Conservation (phyloP, 1,284 basidiomycete species). For the Moesziomyces sp. region DNA sequence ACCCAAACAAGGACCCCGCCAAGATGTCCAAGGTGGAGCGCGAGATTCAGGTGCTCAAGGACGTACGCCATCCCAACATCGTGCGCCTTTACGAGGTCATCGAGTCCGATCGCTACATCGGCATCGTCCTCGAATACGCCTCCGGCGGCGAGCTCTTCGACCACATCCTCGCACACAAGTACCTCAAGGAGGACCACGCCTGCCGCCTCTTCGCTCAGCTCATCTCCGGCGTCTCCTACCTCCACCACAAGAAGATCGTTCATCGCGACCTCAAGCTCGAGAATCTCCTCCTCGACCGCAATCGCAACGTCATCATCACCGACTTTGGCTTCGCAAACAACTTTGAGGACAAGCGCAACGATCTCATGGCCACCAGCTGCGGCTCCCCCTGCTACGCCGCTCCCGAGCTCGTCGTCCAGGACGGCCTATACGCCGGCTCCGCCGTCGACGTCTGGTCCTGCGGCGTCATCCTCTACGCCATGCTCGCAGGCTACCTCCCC, state of each 20-base stretch:
- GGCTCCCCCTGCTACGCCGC: constrained; percentile 98
- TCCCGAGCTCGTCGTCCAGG: constrained; percentile 97
- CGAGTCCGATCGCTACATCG: constrained; percentile 99
- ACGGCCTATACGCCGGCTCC: constrained; percentile 96
- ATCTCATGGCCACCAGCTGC: constrained; percentile 98
- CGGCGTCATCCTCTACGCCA: constrained; percentile 98
- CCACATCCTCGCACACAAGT: constrained; percentile 97
- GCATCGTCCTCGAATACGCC: constrained; percentile 98
- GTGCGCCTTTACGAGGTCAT: constrained; percentile 98
- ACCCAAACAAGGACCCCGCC: constrained; percentile 68
- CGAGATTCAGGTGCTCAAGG: constrained; percentile 94
- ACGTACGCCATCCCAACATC: constrained; percentile 96
- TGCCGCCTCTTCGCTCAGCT: constrained; percentile 97
- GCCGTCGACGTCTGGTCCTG: constrained; percentile 99
- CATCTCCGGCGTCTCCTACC: constrained; percentile 97
- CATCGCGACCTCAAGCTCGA: constrained; percentile 99
- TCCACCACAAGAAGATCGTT: constrained; percentile 98
- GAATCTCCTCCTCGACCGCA: constrained; percentile 94
- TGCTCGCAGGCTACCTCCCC: constrained; percentile 99
- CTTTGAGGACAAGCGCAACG: constrained; percentile 81
- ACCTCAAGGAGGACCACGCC: constrained; percentile 93
- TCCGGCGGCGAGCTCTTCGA: constrained; percentile 97
- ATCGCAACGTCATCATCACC: constrained; percentile 98
- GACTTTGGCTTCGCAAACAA: constrained; percentile 99
- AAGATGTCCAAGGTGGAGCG: constrained; percentile 95